Evolutionary conservation across 2,329 filamentous ascomycete species (phyloP).

Genomic region (Colletotrichum horii): DNA sequence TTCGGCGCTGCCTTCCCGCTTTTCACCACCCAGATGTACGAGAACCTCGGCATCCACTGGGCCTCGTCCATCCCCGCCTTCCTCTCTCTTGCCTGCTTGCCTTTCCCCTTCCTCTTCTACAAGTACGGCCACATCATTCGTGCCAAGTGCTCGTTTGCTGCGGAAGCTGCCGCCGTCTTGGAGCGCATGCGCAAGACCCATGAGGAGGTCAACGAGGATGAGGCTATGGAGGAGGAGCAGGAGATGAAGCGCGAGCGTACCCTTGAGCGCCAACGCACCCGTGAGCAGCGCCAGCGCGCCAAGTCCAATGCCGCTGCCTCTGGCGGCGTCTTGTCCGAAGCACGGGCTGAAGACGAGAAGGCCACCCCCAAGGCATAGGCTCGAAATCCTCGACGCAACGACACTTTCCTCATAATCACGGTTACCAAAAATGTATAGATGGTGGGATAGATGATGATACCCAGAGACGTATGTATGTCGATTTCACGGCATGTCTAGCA

Average conservation of each 20-base stretch:
- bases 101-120: constrained; percentile 79
- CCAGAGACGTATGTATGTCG: not conserved
- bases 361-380: not conserved
- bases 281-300: not conserved
- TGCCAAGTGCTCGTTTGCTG: constrained; percentile 58
- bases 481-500: constrained; percentile 2
- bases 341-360: not conserved
- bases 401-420: not conserved
- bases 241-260: constrained; percentile 10
- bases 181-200: constrained; percentile 40
- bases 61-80: constrained; percentile 77
- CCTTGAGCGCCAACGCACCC: not conserved
- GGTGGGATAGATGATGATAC: constrained; percentile 14
- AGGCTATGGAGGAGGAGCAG: constrained; percentile 20
- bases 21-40: constrained; percentile 68
- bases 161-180: constrained; percentile 65
- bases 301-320: not conserved
- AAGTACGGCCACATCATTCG: constrained; percentile 65
- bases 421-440: not conserved
- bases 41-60: constrained; percentile 74
- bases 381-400: not conserved
- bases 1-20: constrained; percentile 78
- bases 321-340: constrained; percentile 14
- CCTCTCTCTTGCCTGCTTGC: constrained; percentile 72
- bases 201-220: constrained; percentile 12